Base-by-base conservation (phyloP, 2,329 filamentous ascomycete species). In the Alternaria arbusti region DNA sequence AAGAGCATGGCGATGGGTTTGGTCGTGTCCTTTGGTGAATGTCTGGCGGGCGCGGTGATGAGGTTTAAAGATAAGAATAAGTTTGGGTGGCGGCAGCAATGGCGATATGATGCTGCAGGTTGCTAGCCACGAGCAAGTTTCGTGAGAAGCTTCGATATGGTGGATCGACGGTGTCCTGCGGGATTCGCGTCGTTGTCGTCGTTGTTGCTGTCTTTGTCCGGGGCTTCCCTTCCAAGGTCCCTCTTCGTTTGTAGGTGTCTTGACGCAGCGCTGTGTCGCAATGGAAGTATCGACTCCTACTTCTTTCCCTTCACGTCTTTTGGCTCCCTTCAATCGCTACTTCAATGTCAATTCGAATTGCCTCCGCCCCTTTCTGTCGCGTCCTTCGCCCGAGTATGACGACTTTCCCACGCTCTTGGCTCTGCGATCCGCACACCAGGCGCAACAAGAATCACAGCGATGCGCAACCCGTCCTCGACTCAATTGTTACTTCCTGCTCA, bases 1-100 rank as follows among this genome's bases (percentile, higher is more conserved):
- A 61, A 49, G 23, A 64, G 58, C 62, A 64, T 64, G 54, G 25
- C 32, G 51, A 22, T 22, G 32, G 15, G 20, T n/a, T n/a, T 6
- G 13, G 40, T 23, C 20, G 12, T 30, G 9, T 36, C n/a, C 8
- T 40, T 40, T 17, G 8, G 54, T 22, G 26, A 36, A 17, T 12
- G 25, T 25, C 22, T 30, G 26, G 54, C 36, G 22, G 44, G 11
- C 17, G 54, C 30, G n/a, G 30, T 43, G 28, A 49, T 13, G 44
- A 36, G 17, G 28, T n/a, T 43, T 17, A 28, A 36, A 43, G 36
- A 55, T 40, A 40, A 5, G 15, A 54, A 59, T 28, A 50, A 23
- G 22, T 6, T 8, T 15, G 13, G 9, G 58, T 23, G 13, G 13
- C 11, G 45, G 17, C 32, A 51, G 30, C 26, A 20, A 61, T 57